Base-by-base conservation (phyloP, 2,329 filamentous ascomycete species). In the Verticillium tricorpus region DNA sequence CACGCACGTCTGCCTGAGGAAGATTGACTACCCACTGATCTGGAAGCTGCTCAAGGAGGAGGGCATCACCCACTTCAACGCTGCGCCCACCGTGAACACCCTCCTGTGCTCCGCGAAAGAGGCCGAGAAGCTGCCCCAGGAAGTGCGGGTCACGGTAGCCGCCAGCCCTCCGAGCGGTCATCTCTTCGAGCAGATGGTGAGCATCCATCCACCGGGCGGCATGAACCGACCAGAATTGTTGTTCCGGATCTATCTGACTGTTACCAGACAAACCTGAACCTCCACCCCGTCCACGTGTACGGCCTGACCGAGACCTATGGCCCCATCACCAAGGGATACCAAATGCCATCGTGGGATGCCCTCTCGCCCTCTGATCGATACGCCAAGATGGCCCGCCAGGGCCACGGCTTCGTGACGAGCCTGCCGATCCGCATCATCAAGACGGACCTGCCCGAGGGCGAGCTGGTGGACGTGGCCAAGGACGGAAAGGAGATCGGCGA, bases 21-120 rank as follows among this genome's bases (percentile, higher is more conserved):
- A 97, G 79, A 92, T 99, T 66, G 93, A 98, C 76, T 99, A 99
- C 72, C 87, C 91, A 0, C 82, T 94, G 62, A 96, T 99, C 63
- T 99, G 95, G 95, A 85, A 85, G 57, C 78, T 99, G 4, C 79
- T 99, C 37, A 96, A 93, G 70, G 85, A 92, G 59, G 91, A 98
- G 75, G 81, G 85, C 7, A 90, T 99, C 66, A 98, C 93, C 0
- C 95, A 99, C 75, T 98, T 96, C 79, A 96, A 94, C 71, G 94
- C 94, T 1, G 95, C 94, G 0, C 95, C 35, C 8, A 99, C 95
- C 0, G 95, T 99, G 59, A 98, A 98, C 74, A 99, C 94, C 0
- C 79, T 98, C 1, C 85, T 99, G 2, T 97, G 95, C 71, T 89
- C 89, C 14, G 85, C 91, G 3, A 83, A 88, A 50, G 89, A 93